Percentiles rank a stretch among this genome's conserved stretches.
These are phyloP conservation scores for Malania oleifera DNA, from an alignment of 164 flowering plant species.

Conservation along the genomic window DNA sequence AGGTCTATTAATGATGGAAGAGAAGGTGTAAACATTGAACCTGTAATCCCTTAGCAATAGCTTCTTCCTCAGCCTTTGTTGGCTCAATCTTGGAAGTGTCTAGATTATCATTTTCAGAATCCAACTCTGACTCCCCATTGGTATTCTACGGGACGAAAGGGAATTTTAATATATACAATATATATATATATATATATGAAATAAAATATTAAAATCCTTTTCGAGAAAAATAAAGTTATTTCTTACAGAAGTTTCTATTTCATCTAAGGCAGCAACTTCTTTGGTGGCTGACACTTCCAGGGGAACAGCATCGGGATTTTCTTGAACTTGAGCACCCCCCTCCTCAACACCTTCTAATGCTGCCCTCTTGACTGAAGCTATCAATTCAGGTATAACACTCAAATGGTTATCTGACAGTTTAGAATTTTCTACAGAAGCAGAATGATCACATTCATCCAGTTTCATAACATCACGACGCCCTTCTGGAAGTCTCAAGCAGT, in stretches of 20 bases:
- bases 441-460: constrained; percentile 17
- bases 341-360: constrained; percentile 53
- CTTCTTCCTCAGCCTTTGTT: constrained; percentile 95
- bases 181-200: too few relatives aligned
- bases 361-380: constrained; percentile 63
- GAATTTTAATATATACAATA: neutral
- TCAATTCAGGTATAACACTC: constrained; percentile 65
- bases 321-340: constrained; percentile 46
- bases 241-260: constrained; percentile 50
- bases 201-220: neutral
- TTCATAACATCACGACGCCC: constrained; percentile 21
- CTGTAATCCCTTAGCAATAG: constrained; percentile 86
- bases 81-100: constrained; percentile 68
- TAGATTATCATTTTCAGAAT: constrained; percentile 52
- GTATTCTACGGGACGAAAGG: constrained; percentile 33
- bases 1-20: neutral
- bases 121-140: constrained; percentile 45
- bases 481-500: constrained; percentile 18
- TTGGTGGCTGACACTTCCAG: constrained; percentile 15
- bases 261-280: constrained; percentile 31
- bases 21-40: constrained; percentile 23
- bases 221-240: neutral
- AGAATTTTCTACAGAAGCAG: constrained; percentile 23
- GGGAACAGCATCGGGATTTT: constrained; percentile 17
- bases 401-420: constrained; percentile 29